A percentile compares a stretch with the other conserved stretches of the same genome.
Conservation (phyloP, 768 basidiomycete genomes). For the Kwoniella europaea region DNA sequence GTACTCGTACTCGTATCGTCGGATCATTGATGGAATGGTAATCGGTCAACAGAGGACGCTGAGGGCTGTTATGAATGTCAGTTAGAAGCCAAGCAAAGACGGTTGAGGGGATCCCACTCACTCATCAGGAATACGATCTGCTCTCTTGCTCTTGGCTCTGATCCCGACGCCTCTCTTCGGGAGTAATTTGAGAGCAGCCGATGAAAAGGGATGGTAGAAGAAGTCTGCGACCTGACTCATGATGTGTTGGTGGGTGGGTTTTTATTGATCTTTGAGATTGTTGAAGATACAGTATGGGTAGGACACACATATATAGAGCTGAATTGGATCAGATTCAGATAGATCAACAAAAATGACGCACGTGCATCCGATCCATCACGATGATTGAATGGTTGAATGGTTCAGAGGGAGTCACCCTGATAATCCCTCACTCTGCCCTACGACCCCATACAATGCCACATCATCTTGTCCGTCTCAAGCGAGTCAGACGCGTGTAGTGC, state of each 20-base stretch:
- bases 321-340: not conserved
- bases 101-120: constrained; percentile 17
- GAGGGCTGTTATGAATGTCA: constrained; percentile 1
- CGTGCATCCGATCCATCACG: not conserved
- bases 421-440: no score
- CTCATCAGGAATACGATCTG: constrained; percentile 56
- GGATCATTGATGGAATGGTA: constrained; percentile 54
- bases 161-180: constrained; percentile 37
- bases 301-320: not conserved
- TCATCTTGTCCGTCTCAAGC: no score
- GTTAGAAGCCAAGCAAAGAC: not conserved
- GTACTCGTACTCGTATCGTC: constrained; percentile 41
- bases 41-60: constrained; percentile 38
- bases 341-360: constrained; percentile 15
- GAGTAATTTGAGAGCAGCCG: constrained; percentile 43
- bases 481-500: not conserved
- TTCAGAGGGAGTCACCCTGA: not conserved
- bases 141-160: constrained; percentile 53
- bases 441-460: no score
- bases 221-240: constrained; percentile 32
- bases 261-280: not conserved
- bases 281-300: not conserved
- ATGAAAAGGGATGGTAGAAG: constrained; percentile 52
- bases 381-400: not conserved
- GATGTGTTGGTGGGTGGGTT: not conserved